Conservation (phyloP, 2,329 filamentous ascomycete genomes). For the Colletotrichum limetticola region DNA sequence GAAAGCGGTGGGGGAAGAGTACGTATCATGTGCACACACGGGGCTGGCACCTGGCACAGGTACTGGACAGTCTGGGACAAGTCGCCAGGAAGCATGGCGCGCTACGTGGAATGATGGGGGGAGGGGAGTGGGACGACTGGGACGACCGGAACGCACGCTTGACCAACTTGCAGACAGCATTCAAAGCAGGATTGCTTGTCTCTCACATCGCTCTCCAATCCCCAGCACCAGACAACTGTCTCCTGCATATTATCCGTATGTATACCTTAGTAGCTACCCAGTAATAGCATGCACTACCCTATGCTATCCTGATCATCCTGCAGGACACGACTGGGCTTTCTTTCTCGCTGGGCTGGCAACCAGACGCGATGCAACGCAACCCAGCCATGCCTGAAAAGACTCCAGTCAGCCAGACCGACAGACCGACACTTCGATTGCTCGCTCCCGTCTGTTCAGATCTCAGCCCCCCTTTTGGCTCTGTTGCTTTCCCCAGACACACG, state of each 20-base stretch:
- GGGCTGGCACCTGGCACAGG: neutral
- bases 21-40: neutral
- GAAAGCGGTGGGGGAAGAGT: slow-evolving; percentile 30
- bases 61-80: neutral
- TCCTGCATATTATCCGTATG: slow-evolving; percentile 7
- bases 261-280: neutral
- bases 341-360: slow-evolving; percentile 18
- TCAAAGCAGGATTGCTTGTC: slow-evolving; percentile 12
- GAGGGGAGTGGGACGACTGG: slow-evolving; percentile 23
- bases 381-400: neutral
- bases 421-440: slow-evolving; percentile 5
- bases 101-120: slow-evolving; percentile 28
- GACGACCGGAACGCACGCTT: slow-evolving; percentile 26
- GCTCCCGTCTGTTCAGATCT: neutral
- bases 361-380: slow-evolving; percentile 24
- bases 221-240: neutral
- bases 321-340: slow-evolving; percentile 1
- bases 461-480: neutral
- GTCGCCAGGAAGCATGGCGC: slow-evolving; percentile 15
- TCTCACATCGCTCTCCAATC: neutral
- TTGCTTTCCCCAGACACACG: neutral
- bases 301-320: slow-evolving; percentile 1
- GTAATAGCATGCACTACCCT: neutral
- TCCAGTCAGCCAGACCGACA: neutral
- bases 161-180: slow-evolving; percentile 22